phyloP scores from a whole-genome alignment of 495 filamentous ascomycete genomes.

The Bathelium albidoporum region DNA sequence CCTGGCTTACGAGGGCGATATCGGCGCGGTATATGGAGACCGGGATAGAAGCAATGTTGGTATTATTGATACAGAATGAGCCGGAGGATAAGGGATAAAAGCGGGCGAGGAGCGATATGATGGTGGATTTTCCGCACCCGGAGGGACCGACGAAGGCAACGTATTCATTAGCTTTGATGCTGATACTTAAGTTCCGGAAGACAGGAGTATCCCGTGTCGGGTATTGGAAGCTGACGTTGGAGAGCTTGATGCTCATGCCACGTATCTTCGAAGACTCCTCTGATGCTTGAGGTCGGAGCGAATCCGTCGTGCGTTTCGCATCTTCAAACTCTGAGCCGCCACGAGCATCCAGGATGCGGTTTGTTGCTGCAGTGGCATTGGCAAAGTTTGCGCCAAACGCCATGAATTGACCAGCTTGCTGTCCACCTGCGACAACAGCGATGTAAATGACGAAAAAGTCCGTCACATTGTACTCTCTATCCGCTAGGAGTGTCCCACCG shows the following conservation, averaged over 20 bases:
- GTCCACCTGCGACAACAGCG: slow-evolving; percentile 47
- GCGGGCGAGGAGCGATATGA: neutral
- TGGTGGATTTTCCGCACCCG: slow-evolving; percentile 8
- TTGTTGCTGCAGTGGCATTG: neutral
- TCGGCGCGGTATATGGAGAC: neutral
- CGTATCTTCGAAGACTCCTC: neutral
- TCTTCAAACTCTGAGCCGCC: neutral
- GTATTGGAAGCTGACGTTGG: slow-evolving; percentile 1
- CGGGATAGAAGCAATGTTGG: neutral
- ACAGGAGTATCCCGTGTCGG: slow-evolving; percentile 2
- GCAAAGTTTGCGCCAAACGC: slow-evolving; percentile 17
- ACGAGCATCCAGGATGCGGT: neutral
- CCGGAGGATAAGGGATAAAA: neutral
- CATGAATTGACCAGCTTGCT: slow-evolving; percentile 46
- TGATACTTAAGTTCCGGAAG: slow-evolving; percentile 5
- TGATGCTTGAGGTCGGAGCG: neutral
- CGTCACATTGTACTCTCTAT: slow-evolving; percentile 33
- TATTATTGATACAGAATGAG: neutral
- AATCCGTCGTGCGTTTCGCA: neutral
- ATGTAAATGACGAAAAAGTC: slow-evolving; percentile 53
- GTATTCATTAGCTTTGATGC: neutral
- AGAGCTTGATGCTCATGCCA: neutral
- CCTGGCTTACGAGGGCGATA: neutral
- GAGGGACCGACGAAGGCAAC: slow-evolving; percentile 6
- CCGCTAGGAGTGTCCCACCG: slow-evolving; percentile 44